A percentile compares a stretch with the other conserved stretches of the same genome.
Conservation (phyloP, 108 stramenopile species). For the Cyclotella baltica region DNA sequence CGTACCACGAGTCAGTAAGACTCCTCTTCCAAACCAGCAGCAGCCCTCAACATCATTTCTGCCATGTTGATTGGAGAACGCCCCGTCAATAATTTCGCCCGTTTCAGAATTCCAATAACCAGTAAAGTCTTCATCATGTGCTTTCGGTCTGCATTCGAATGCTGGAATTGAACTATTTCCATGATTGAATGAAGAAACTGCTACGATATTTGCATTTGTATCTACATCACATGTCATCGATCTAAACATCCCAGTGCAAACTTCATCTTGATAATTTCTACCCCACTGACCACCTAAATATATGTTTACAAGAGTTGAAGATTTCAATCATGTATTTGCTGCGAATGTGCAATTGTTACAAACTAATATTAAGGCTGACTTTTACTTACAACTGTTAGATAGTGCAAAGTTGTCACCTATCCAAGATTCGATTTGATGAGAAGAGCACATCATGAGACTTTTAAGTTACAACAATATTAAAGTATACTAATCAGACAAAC, state of each 20-base stretch:
- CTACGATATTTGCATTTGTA: slow-evolving; percentile 22
- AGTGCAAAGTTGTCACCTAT: slow-evolving; percentile 25
- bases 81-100: neutral
- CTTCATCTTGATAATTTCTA: slow-evolving; percentile 34
- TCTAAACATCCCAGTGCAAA: slow-evolving; percentile 11
- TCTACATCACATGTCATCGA: slow-evolving; percentile 36
- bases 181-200: slow-evolving; percentile 16
- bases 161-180: slow-evolving; percentile 18
- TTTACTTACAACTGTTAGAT: slow-evolving; percentile 20
- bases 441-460: neutral
- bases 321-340: no score
- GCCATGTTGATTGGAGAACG: slow-evolving; percentile 40
- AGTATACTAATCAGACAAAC: neutral
- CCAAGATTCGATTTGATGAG: neutral
- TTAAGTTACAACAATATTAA: neutral
- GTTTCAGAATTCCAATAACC: slow-evolving; percentile 33
- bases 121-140: slow-evolving; percentile 27
- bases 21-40: slow-evolving; percentile 56
- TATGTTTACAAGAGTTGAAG: no score
- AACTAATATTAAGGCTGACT: neutral
- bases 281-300: slow-evolving; percentile 35
- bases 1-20: slow-evolving; percentile 44
- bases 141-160: slow-evolving; percentile 24
- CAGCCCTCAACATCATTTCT: slow-evolving; percentile 49
- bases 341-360: neutral